Conservation (phyloP, 2,329 filamentous ascomycete genomes). For the Aspergillus persii region DNA sequence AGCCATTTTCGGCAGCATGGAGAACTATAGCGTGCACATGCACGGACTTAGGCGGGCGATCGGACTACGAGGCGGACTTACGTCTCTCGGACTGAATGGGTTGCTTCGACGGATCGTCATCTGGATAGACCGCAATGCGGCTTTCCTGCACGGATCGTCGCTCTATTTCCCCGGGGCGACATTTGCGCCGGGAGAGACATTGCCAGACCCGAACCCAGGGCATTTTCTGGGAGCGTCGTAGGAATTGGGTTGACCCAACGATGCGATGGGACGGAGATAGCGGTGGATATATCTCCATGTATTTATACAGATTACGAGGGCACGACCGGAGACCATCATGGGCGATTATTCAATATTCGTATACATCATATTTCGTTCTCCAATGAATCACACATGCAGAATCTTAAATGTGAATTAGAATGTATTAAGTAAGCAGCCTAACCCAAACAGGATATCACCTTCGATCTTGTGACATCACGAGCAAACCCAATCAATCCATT, state of each 20-base stretch:
- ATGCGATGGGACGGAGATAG: background rate
- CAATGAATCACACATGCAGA: too few species aligned
- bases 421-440: background rate
- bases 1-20: slow-evolving; percentile 48
- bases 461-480: background rate
- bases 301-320: background rate
- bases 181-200: slow-evolving; percentile 24
- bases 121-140: slow-evolving; percentile 49
- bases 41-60: slow-evolving; percentile 45
- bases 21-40: slow-evolving; percentile 50
- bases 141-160: slow-evolving; percentile 34
- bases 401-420: too few species aligned
- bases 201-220: slow-evolving; percentile 32
- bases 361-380: too few species aligned
- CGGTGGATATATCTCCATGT: background rate
- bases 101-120: slow-evolving; percentile 48
- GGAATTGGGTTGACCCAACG: too few species aligned
- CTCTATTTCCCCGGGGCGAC: slow-evolving; percentile 33
- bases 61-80: slow-evolving; percentile 45
- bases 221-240: slow-evolving; percentile 30
- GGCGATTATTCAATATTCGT: too few species aligned
- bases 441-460: slow-evolving; percentile 3
- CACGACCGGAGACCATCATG: background rate
- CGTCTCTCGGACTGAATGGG: slow-evolving; percentile 44
- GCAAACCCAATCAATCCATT: background rate